These are phyloP conservation scores for Cryptococcus amylolentus DNA, from an alignment of 1,284 basidiomycete species.

Conservation along the genomic window DNA sequence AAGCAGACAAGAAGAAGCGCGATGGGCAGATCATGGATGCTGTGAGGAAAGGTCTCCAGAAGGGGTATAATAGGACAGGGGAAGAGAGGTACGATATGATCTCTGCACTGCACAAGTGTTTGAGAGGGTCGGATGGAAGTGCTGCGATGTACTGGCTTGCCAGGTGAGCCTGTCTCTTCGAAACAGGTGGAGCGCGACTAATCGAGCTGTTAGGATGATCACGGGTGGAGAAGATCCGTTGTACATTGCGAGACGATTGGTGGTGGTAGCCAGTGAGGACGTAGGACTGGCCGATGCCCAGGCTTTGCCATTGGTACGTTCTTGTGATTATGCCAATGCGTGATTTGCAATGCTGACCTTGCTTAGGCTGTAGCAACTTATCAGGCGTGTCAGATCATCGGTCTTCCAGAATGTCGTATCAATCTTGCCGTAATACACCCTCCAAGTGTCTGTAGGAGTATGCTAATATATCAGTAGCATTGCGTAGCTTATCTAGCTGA, in stretches of 20 bases:
- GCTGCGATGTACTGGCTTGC: conserved; percentile 89
- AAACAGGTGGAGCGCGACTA: neutral
- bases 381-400: conserved; percentile 72
- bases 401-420: conserved; percentile 66
- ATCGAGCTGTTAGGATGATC: conserved; percentile 58
- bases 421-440: conserved; percentile 39
- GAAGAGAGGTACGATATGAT: conserved; percentile 84
- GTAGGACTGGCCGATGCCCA: conserved; percentile 72
- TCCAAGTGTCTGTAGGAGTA: neutral
- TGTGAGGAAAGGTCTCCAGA: conserved; percentile 45
- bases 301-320: conserved; percentile 64
- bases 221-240: conserved; percentile 83
- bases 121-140: conserved; percentile 72
- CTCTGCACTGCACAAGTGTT: conserved; percentile 78
- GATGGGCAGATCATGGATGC: conserved; percentile 49
- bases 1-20: conserved; percentile 16
- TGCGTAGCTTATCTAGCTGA: conserved; percentile 77
- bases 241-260: conserved; percentile 74
- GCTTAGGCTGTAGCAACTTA: conserved; percentile 69
- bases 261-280: conserved; percentile 82
- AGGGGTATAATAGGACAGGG: conserved; percentile 67
- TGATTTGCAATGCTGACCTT: neutral
- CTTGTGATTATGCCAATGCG: neutral
- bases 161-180: conserved; percentile 36
- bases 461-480: conserved; percentile 56